These are phyloP conservation scores for Xenoacremonium recifei DNA, from an alignment of 2,329 filamentous ascomycete genomes.

Conservation along the genomic window DNA sequence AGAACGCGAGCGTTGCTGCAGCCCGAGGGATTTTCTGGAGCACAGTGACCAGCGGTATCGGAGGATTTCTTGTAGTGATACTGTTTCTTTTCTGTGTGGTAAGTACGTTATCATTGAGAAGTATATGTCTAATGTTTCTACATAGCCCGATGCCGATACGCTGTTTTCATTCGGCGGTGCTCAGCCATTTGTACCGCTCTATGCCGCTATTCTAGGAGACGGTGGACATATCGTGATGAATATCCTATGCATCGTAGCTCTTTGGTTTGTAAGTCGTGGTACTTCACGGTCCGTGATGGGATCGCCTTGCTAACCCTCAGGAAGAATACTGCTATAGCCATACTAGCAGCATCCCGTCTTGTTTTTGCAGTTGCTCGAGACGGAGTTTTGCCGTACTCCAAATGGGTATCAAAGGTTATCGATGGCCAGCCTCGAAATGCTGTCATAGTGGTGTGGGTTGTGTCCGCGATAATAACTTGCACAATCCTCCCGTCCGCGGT, in stretches of 20 bases:
- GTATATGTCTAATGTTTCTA: no score
- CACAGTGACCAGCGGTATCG: constrained; percentile 54
- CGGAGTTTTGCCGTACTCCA: constrained; percentile 57
- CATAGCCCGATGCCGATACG: constrained; percentile 49
- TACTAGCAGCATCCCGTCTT: constrained; percentile 58
- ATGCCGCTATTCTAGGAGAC: constrained; percentile 53
- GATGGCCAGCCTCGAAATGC: constrained; percentile 59
- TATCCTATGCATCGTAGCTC: constrained; percentile 49
- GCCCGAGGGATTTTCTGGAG: constrained; percentile 61
- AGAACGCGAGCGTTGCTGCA: constrained; percentile 54
- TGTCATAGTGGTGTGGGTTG: constrained; percentile 56
- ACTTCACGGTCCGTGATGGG: not conserved
- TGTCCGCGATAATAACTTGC: constrained; percentile 55
- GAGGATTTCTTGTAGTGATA: constrained; percentile 55
- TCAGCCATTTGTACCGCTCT: constrained; percentile 59
- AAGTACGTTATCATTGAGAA: no score
- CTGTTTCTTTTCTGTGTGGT: constrained; percentile 59
- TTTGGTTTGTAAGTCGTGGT: constrained; percentile 48
- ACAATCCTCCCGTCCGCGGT: constrained; percentile 56
- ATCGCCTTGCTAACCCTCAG: not conserved
- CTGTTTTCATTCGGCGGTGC: constrained; percentile 53
- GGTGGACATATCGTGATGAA: constrained; percentile 62
- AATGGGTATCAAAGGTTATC: constrained; percentile 54
- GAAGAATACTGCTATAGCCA: constrained; percentile 58
- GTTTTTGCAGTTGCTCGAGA: constrained; percentile 63